Conservation (phyloP, 768 basidiomycete genomes). For the Podaxis sp. region DNA sequence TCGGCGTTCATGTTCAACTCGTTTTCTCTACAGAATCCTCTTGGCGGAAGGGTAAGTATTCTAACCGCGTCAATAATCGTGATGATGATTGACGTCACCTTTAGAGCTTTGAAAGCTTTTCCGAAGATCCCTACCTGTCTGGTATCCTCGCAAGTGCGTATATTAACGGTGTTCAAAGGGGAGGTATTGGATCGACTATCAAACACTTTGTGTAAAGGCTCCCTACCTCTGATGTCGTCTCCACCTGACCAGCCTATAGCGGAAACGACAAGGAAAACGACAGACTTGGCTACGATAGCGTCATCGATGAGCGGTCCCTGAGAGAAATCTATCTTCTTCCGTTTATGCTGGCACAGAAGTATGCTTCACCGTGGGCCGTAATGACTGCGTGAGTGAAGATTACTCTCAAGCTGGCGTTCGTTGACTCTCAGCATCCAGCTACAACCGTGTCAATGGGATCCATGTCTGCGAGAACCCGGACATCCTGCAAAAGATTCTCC, state of each 20-base stretch:
- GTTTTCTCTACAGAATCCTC: slow-evolving; percentile 48
- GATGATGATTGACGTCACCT: neutral
- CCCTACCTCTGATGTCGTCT: neutral
- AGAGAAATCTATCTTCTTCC: slow-evolving; percentile 78
- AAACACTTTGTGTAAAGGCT: slow-evolving; percentile 75
- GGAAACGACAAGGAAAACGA: slow-evolving; percentile 85
- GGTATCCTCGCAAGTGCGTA: slow-evolving; percentile 72
- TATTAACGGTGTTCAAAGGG: slow-evolving; percentile 72
- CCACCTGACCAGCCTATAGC: slow-evolving; percentile 27
- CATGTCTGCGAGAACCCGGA: slow-evolving; percentile 67
- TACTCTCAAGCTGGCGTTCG: neutral
- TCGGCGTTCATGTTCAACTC: slow-evolving; percentile 5
- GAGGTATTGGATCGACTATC: slow-evolving; percentile 75
- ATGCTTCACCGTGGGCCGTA: slow-evolving; percentile 64
- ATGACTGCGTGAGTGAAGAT: slow-evolving; percentile 62
- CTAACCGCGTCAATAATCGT: neutral
- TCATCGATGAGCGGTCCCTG: slow-evolving; percentile 63
- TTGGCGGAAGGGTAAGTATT: slow-evolving; percentile 60
- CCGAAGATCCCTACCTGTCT: slow-evolving; percentile 75
- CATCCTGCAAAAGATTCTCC: slow-evolving; percentile 57
- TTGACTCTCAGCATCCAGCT: slow-evolving; percentile 35
- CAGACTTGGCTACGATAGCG: slow-evolving; percentile 65
- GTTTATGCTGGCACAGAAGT: slow-evolving; percentile 71
- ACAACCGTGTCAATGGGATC: slow-evolving; percentile 75
- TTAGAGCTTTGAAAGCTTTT: slow-evolving; percentile 76